These are phyloP conservation scores for Diaporthe eres DNA, from an alignment of 2,329 filamentous ascomycete species.

Conservation along the genomic window DNA sequence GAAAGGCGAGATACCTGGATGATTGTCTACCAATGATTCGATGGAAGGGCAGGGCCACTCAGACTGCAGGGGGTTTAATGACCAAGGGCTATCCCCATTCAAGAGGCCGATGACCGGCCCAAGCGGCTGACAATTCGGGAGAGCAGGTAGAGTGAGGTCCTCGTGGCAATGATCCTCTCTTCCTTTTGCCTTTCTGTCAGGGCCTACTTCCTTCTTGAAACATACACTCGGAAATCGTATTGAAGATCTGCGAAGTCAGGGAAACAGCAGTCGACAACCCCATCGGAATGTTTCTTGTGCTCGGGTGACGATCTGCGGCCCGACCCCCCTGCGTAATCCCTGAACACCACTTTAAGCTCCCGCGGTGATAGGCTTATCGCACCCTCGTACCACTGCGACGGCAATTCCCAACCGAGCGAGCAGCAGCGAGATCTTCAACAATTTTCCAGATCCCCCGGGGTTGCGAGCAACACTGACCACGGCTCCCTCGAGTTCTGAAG, in stretches of 20 bases:
- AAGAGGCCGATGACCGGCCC: slow-evolving; percentile 19
- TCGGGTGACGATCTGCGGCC: slow-evolving; percentile 29
- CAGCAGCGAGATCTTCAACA: slow-evolving; percentile 31
- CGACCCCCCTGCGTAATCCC: slow-evolving; percentile 6
- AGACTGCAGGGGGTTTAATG: not conserved
- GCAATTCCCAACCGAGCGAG: slow-evolving; percentile 11
- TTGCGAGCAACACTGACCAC: not conserved
- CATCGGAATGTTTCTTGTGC: slow-evolving; percentile 12
- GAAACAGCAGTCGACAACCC: too few relatives aligned
- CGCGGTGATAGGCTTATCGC: slow-evolving; percentile 36
- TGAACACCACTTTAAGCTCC: slow-evolving; percentile 26
- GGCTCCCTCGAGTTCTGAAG: slow-evolving; percentile 33
- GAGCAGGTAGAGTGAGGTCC: not conserved
- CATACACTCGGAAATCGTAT: not conserved
- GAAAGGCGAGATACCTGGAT: not conserved
- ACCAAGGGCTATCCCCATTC: slow-evolving; percentile 15
- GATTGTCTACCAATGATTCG: slow-evolving; percentile 1
- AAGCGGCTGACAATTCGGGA: slow-evolving; percentile 4
- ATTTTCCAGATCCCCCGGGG: not conserved
- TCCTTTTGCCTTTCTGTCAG: not conserved
- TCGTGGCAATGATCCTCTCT: not conserved
- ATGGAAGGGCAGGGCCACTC: not conserved
- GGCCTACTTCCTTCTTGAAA: not conserved
- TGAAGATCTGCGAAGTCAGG: not conserved
- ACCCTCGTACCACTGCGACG: slow-evolving; percentile 20